Percentiles rank a stretch among this genome's conserved stretches.
Conservation (phyloP, 2,329 filamentous ascomycete species). For the Hypoxylon rubiginosum region DNA sequence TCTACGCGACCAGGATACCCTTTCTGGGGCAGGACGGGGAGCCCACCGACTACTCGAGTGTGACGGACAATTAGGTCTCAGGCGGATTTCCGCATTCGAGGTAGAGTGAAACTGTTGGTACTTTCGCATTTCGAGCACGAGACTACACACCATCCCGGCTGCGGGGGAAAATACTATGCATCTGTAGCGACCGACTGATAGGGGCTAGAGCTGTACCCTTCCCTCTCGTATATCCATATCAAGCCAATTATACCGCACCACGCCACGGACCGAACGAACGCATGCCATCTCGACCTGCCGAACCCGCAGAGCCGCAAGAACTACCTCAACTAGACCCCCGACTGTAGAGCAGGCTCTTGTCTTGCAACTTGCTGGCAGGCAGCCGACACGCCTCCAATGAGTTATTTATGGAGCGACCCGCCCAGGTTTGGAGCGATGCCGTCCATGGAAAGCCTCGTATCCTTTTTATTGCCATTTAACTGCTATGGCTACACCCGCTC, state of each 20-base stretch:
- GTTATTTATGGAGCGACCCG: neutral
- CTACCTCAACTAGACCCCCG: neutral
- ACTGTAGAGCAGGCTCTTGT: neutral
- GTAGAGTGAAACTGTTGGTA: neutral
- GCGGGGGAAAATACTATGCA: constrained; percentile 1
- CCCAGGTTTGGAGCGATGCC: neutral
- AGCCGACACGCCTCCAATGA: neutral
- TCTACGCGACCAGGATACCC: neutral
- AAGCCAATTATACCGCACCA: neutral
- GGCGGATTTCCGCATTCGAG: neutral
- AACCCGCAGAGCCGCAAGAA: constrained; percentile 17
- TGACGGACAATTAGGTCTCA: neutral
- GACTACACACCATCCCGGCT: constrained; percentile 5
- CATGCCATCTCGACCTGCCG: neutral
- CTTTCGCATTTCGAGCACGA: neutral
- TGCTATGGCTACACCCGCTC: constrained; percentile 16
- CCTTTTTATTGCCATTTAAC: neutral
- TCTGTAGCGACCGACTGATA: neutral
- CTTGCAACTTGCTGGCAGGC: neutral
- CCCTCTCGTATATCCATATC: neutral
- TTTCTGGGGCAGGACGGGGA: neutral
- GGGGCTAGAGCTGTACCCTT: neutral
- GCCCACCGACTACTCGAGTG: neutral
- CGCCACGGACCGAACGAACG: neutral
- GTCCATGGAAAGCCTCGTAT: neutral